These are phyloP conservation scores for Mortierella claussenii DNA, from an alignment of 192 early-diverging fungal species.

Conservation along the genomic window DNA sequence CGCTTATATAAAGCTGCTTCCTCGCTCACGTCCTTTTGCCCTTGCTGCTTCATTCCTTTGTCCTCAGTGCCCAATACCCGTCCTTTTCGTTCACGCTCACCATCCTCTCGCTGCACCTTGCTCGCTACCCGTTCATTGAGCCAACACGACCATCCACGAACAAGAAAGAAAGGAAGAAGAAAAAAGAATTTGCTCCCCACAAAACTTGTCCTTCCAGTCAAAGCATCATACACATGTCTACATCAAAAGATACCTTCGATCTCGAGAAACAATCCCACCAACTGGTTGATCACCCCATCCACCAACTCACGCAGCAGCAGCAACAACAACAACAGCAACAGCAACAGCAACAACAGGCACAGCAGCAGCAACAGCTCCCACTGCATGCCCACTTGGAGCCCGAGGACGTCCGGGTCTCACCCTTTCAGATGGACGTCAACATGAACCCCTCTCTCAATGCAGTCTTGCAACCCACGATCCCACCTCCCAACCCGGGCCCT, in stretches of 20 bases:
- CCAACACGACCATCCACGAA: no score
- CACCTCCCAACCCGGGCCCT: constrained; percentile 35
- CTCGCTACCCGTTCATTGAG: no score
- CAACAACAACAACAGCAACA: constrained; percentile 23
- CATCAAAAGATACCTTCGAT: constrained; percentile 28
- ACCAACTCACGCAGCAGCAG: constrained; percentile 15
- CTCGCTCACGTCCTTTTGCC: no score
- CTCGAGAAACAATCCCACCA: constrained; percentile 20
- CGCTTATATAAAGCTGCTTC: no score
- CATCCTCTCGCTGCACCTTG: no score
- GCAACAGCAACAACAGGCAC: constrained; percentile 18
- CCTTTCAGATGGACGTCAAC: constrained; percentile 41
- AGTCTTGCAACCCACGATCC: constrained; percentile 19
- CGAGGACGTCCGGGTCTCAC: constrained; percentile 38
- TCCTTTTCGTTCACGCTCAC: no score
- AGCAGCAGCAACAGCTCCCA: constrained; percentile 33
- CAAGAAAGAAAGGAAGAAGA: no score
- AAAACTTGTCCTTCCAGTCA: constrained; percentile 18
- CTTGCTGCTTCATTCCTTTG: no score
- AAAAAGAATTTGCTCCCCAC: neutral
- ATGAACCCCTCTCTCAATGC: constrained; percentile 30
- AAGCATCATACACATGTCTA: constrained; percentile 53
- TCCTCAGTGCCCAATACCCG: no score
- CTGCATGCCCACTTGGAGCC: constrained; percentile 37
- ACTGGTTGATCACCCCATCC: constrained; percentile 35